These are phyloP conservation scores for Cephaloascus fragrans DNA, from an alignment of 805 yeast genomes.

Conservation along the genomic window DNA sequence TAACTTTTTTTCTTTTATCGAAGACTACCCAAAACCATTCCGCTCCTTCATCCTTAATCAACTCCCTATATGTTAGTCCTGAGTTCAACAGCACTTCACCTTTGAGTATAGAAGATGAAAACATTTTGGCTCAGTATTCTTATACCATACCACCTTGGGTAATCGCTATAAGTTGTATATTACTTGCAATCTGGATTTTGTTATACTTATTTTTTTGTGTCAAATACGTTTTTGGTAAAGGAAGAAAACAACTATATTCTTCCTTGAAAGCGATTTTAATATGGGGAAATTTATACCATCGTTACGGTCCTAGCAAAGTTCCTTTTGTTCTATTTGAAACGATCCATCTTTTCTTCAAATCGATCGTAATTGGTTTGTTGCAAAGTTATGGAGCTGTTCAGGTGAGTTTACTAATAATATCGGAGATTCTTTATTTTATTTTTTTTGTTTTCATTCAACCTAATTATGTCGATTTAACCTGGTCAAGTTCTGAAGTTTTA, in stretches of 20 bases:
- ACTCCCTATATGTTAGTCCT: no score
- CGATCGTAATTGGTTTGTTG: constrained; percentile 32
- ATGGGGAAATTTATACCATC: constrained; percentile 36
- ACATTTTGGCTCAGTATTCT: constrained; percentile 7
- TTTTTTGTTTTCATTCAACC: constrained; percentile 17
- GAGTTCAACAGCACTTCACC: neutral
- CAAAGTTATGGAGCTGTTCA: constrained; percentile 36
- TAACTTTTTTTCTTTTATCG: constrained; percentile 16
- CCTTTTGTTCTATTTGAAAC: constrained; percentile 27
- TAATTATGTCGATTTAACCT: constrained; percentile 14
- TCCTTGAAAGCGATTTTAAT: constrained; percentile 34
- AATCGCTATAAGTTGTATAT: constrained; percentile 20
- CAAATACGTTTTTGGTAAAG: constrained; percentile 14
- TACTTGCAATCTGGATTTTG: constrained; percentile 20
- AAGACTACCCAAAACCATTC: neutral
- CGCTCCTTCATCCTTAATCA: neutral
- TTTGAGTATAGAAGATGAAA: constrained; percentile 2
- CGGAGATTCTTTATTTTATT: constrained; percentile 20
- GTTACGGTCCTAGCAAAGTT: constrained; percentile 30
- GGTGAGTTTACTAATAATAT: constrained; percentile 22
- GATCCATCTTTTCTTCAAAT: constrained; percentile 19
- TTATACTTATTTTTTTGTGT: constrained; percentile 22
- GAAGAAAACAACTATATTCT: constrained; percentile 25
- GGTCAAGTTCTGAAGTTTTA: constrained; percentile 21
- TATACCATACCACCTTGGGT: constrained; percentile 10